Evolutionary conservation across 1,284 basidiomycete species (phyloP).

Genomic region (Heterobasidion parviporum): DNA sequence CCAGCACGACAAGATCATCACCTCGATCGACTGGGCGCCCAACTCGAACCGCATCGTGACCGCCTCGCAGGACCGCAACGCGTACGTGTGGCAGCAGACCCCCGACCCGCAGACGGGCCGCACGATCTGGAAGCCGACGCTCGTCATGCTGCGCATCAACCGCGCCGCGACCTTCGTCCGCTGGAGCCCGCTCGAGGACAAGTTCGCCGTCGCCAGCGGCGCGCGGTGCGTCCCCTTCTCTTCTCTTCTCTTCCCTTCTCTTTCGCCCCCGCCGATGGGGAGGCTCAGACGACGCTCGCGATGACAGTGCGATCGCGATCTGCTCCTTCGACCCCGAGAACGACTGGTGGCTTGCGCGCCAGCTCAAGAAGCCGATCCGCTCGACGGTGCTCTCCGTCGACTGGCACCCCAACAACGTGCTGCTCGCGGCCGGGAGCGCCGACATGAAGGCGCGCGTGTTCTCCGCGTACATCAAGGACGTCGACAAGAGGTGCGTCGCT

Average conservation of each 20-base stretch:
- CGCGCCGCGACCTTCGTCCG: conserved; percentile 92
- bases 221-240: conserved; percentile 56
- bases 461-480: conserved; percentile 89
- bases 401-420: conserved; percentile 93
- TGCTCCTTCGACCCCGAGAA: conserved; percentile 95
- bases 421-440: conserved; percentile 90
- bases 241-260: neutral
- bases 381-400: conserved; percentile 87
- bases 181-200: conserved; percentile 97
- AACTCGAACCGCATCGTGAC: conserved; percentile 96
- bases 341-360: conserved; percentile 99
- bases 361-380: conserved; percentile 85
- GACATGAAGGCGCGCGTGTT: conserved; percentile 98
- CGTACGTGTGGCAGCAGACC: conserved; percentile 94
- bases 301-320: conserved; percentile 75
- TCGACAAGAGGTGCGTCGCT: conserved; percentile 72
- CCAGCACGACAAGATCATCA: conserved; percentile 97
- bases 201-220: conserved; percentile 97
- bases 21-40: conserved; percentile 98
- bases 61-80: conserved; percentile 96
- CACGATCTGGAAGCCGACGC: conserved; percentile 87
- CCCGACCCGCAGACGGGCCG: conserved; percentile 64
- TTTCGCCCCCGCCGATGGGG: neutral
- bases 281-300: neutral
- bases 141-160: conserved; percentile 95